Evolutionary conservation across 805 yeast species (phyloP).

Genomic region (Candida stauntonica): DNA sequence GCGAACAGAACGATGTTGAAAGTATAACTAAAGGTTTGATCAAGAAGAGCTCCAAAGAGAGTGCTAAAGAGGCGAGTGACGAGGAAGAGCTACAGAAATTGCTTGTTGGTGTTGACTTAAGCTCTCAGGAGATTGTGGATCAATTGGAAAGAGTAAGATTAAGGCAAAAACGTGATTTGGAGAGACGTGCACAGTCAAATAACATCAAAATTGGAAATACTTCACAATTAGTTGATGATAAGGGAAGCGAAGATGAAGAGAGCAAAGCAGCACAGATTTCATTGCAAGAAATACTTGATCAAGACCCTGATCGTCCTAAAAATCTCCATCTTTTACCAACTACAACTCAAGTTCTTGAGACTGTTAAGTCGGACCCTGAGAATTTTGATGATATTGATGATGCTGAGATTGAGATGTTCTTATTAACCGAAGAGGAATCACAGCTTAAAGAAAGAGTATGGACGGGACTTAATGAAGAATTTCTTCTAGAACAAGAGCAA

Average conservation of each 20-base stretch:
- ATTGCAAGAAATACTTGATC: slow-evolving; percentile 12
- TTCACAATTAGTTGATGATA: not conserved
- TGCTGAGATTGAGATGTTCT: slow-evolving; percentile 60
- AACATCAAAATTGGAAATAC: slow-evolving; percentile 16
- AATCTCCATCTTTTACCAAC: slow-evolving; percentile 58
- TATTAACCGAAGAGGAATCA: slow-evolving; percentile 67
- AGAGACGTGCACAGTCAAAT: slow-evolving; percentile 16
- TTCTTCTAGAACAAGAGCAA: slow-evolving; percentile 76
- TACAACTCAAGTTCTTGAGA: slow-evolving; percentile 47
- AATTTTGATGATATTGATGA: slow-evolving; percentile 77
- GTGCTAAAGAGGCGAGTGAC: slow-evolving; percentile 24
- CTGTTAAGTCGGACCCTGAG: slow-evolving; percentile 56
- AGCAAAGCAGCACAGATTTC: slow-evolving; percentile 7
- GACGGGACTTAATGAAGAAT: slow-evolving; percentile 88
- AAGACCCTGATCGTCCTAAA: slow-evolving; percentile 45
- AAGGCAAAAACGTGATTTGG: slow-evolving; percentile 21
- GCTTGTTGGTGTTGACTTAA: slow-evolving; percentile 19
- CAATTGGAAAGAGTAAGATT: slow-evolving; percentile 27
- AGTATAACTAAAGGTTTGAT: too few species aligned
- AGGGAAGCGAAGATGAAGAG: slow-evolving; percentile 12
- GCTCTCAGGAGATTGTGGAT: slow-evolving; percentile 25
- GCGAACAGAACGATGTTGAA: too few species aligned
- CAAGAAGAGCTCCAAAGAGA: too few species aligned
- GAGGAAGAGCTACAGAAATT: slow-evolving; percentile 17
- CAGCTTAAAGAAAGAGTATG: slow-evolving; percentile 77